Evolutionary conservation across 116 monocot genomes (phyloP).

Genomic region (Cymodocea nodosa): DNA sequence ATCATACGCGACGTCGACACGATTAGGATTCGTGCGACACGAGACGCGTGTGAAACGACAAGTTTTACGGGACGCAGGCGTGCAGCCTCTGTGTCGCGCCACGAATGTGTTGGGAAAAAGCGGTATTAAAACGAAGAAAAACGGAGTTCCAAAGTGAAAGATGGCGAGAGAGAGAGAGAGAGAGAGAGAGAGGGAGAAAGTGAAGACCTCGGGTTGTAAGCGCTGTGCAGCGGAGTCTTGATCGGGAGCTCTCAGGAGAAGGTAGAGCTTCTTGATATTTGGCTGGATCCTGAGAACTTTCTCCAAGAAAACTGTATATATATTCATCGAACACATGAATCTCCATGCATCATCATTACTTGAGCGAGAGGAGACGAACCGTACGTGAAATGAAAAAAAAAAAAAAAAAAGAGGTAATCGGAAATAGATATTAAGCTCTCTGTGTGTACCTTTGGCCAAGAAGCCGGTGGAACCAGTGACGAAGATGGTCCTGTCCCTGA

Average conservation of each 20-base stretch:
- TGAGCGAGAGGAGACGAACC: not conserved
- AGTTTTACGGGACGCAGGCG: too few species aligned
- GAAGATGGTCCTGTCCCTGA: conserved; percentile 46
- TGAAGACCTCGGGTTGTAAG: conserved; percentile 38
- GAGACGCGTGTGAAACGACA: too few species aligned
- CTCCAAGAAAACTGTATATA: conserved; percentile 51
- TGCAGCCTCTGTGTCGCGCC: too few species aligned
- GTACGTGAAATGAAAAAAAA: too few species aligned
- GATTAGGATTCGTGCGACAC: too few species aligned
- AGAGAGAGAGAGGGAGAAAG: not conserved
- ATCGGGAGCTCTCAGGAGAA: conserved; percentile 40
- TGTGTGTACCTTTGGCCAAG: conserved; percentile 40
- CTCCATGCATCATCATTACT: too few species aligned
- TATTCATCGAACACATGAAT: too few species aligned
- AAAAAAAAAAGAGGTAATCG: not conserved
- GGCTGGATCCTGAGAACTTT: conserved; percentile 62
- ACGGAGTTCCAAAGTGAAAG: too few species aligned
- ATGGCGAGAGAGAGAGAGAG: not conserved
- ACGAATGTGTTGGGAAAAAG: too few species aligned
- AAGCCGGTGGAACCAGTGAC: conserved; percentile 80
- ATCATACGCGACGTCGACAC: too few species aligned
- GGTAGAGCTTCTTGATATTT: conserved; percentile 45
- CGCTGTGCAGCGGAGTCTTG: conserved; percentile 26
- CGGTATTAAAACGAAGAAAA: too few species aligned
- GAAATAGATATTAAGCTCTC: not conserved